Percentiles rank a stretch among this genome's conserved stretches.
phyloP scores from a whole-genome alignment of 2,329 filamentous ascomycete genomes.

The Celoporthe dispersa region DNA sequence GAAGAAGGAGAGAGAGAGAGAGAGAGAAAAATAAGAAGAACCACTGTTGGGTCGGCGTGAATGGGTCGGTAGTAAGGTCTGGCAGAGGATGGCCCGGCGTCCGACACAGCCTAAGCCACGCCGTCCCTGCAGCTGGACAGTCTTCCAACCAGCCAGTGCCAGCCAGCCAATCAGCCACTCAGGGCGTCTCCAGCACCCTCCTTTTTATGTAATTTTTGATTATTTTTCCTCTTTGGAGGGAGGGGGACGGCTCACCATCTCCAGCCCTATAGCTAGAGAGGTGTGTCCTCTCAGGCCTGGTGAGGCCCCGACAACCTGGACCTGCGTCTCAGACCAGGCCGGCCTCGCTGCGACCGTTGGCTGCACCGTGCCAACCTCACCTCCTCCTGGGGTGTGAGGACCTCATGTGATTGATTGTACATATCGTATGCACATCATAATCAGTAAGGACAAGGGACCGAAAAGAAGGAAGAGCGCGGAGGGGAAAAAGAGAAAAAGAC shows the following conservation, averaged over 20 bases:
- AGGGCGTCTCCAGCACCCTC: too few species aligned
- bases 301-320: neutral
- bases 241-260: neutral
- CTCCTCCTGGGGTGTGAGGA: neutral
- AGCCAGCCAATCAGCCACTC: neutral
- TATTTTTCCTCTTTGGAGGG: too few species aligned
- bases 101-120: slow-evolving; percentile 13
- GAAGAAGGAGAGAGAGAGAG: too few species aligned
- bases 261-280: neutral
- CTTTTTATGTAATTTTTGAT: too few species aligned
- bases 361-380: neutral
- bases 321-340: slow-evolving; percentile 1
- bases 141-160: neutral
- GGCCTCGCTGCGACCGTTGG: neutral
- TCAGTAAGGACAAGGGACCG: neutral
- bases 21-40: too few species aligned
- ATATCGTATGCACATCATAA: neutral
- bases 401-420: neutral
- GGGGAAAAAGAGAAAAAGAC: neutral
- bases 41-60: too few species aligned
- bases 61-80: neutral
- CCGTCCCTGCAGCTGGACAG: slow-evolving; percentile 6
- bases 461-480: neutral
- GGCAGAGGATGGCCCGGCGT: neutral
- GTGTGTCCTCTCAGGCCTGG: neutral